These are phyloP conservation scores for Fusarium foetens DNA, from an alignment of 2,329 filamentous ascomycete species.

Conservation along the genomic window DNA sequence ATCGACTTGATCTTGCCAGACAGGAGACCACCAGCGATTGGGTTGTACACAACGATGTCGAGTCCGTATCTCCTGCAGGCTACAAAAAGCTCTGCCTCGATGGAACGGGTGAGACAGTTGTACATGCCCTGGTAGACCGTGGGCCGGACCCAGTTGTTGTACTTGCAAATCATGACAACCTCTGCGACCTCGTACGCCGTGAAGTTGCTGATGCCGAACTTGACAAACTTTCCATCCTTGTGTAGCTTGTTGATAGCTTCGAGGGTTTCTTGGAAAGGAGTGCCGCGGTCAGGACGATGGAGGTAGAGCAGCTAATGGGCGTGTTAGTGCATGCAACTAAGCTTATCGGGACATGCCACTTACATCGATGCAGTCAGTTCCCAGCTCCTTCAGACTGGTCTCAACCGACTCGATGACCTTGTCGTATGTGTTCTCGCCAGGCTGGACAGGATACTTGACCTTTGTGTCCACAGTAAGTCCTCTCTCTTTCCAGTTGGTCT, in stretches of 20 bases:
- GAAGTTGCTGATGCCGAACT: conserved; percentile 84
- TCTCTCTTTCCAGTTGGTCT: conserved; percentile 77
- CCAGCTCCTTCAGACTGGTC: conserved; percentile 75
- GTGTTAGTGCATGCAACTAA: conserved; percentile 8
- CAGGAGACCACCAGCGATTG: conserved; percentile 82
- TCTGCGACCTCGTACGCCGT: conserved; percentile 90
- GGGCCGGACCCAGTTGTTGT: conserved; percentile 83
- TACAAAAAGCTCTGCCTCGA: conserved; percentile 79
- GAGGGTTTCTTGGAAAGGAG: conserved; percentile 83
- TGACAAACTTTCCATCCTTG: conserved; percentile 85
- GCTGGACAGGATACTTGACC: conserved; percentile 68
- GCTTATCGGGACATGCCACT: conserved; percentile 40
- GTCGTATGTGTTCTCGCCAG: conserved; percentile 70
- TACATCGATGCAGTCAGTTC: conserved; percentile 76
- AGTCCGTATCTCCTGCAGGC: conserved; percentile 80
- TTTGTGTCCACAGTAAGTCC: conserved; percentile 85
- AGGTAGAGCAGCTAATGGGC: conserved; percentile 50
- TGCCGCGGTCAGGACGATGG: conserved; percentile 63
- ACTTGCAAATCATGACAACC: conserved; percentile 80
- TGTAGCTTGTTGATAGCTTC: conserved; percentile 82
- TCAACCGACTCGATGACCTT: conserved; percentile 74
- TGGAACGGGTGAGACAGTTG: conserved; percentile 79
- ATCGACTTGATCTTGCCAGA: conserved; percentile 79
- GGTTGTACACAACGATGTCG: conserved; percentile 85
- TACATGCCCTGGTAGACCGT: conserved; percentile 92